Evolutionary conservation across 805 yeast species (phyloP), one percentile per base, ranked within the genome.

Genomic region (Candida michaelii): DNA sequence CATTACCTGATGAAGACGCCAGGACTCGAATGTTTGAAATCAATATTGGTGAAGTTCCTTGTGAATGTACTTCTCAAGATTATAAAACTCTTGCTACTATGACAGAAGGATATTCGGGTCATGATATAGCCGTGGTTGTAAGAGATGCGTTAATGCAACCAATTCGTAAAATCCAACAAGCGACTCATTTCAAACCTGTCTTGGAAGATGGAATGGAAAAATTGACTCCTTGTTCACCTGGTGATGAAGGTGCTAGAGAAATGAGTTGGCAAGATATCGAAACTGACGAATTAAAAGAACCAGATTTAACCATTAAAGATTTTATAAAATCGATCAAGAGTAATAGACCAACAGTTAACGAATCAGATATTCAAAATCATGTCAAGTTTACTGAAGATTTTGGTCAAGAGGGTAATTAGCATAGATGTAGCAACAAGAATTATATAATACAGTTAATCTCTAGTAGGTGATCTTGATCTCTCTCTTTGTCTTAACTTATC

Each of bases 81-180:
- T 87, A 76, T 55, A 78, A 81, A 49, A 72, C 82, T 1, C 72
- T 93, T 50, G 97, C 93, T 0, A 89, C 85, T 44, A 84, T 93
- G 89, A 91, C 98, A 0, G 95, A 89, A 5, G 99, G 99, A 8
- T 91, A 93, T 63, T 89, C 97, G 1, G 99, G 99, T 40, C 95
- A 91, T 60, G 99, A 93, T 75, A 79, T 93, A 31, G 91, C 97
- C 0, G 97, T 93, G 25, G 95, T 89, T 9, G 99, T 93, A 3
- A 82, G 96, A 54, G 99, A 93, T 63, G 98, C 98, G 0, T 71
- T 93, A 52, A 93, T 93, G 99, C 95, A 91, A 63, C 99, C 99
- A 1, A 89, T 93, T 45, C 78, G 99, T 55, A 89, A 89, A 60
- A 89, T 93, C 49, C 98, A 91, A 64, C 83, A 80, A 57, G 97